phyloP scores from a whole-genome alignment of 108 stramenopile species.

The Cafeteria roenbergensis region DNA sequence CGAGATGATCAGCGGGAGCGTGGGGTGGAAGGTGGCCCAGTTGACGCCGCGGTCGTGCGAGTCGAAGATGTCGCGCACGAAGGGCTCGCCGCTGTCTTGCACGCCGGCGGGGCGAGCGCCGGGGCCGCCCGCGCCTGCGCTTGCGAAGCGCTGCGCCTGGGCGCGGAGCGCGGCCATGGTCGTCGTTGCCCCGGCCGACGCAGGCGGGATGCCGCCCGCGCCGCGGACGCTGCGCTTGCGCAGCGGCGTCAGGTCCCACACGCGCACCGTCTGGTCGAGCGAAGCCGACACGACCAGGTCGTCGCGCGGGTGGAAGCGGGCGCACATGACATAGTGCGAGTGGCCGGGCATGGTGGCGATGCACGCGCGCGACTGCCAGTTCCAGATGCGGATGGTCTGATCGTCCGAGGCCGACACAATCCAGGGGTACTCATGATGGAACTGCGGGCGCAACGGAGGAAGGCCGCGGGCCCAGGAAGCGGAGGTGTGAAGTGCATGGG shows the following conservation, averaged over 20 bases:
- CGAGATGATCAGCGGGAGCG: conserved; percentile 79
- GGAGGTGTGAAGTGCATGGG: no score
- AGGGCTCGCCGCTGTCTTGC: no score
- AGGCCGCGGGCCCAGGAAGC: no score
- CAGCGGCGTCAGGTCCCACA: conserved; percentile 95
- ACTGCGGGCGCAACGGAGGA: no score
- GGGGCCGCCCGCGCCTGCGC: no score
- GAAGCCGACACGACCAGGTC: conserved; percentile 95
- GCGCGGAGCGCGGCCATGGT: no score
- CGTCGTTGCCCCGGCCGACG: no score
- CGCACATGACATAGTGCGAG: conserved; percentile 99
- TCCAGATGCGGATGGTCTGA: conserved; percentile 96
- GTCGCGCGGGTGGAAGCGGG: conserved; percentile 90
- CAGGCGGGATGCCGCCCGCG: no score
- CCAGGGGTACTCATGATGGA: conserved; percentile 91
- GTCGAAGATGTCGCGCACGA: conserved; percentile 96
- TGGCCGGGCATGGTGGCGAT: conserved; percentile 93
- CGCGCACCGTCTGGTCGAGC: conserved; percentile 95
- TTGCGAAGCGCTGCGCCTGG: no score
- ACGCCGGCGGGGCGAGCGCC: no score
- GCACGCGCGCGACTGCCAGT: conserved; percentile 89
- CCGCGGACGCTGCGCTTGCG: conserved; percentile 74
- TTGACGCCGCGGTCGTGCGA: conserved; percentile 98
- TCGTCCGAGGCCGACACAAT: conserved; percentile 79
- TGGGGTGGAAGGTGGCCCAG: conserved; percentile 97